phyloP scores from a whole-genome alignment of 768 basidiomycete species.

The Gelatoporia subvermispora region DNA sequence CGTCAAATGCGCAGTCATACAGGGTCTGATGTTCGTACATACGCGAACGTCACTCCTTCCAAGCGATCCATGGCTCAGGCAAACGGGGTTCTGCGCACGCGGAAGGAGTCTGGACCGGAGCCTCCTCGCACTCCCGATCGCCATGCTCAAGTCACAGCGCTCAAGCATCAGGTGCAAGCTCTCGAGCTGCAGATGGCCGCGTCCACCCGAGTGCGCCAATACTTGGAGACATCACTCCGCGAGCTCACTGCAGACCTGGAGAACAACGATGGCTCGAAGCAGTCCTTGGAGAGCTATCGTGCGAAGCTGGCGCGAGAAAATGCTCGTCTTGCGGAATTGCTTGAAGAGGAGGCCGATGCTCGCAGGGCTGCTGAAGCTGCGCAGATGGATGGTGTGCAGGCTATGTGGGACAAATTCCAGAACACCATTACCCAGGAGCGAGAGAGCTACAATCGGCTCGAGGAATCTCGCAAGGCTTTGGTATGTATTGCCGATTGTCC shows the following conservation, averaged over 20 bases:
- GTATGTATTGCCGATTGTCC: slow-evolving; percentile 27
- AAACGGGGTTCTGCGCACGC: slow-evolving; percentile 32
- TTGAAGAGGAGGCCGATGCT: slow-evolving; percentile 61
- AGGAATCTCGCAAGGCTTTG: slow-evolving; percentile 67
- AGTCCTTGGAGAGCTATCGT: slow-evolving; percentile 54
- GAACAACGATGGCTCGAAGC: slow-evolving; percentile 60
- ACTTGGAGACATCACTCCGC: slow-evolving; percentile 54
- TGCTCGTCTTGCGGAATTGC: slow-evolving; percentile 44
- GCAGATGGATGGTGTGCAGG: slow-evolving; percentile 58
- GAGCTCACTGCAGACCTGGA: slow-evolving; percentile 60
- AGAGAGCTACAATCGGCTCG: slow-evolving; percentile 56
- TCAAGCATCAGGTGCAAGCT: slow-evolving; percentile 61
- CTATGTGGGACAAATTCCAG: slow-evolving; percentile 65
- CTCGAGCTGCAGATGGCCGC: slow-evolving; percentile 66
- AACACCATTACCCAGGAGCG: slow-evolving; percentile 54
- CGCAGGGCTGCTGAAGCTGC: slow-evolving; percentile 57
- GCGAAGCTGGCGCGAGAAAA: slow-evolving; percentile 57
- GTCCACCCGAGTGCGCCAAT: slow-evolving; percentile 60
- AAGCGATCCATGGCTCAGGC: slow-evolving; percentile 29
- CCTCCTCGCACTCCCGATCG: slow-evolving; percentile 38
- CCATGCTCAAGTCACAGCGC: slow-evolving; percentile 40
- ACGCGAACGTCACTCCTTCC: slow-evolving; percentile 45
- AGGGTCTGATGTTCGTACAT: slow-evolving; percentile 29
- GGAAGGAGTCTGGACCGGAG: slow-evolving; percentile 32
- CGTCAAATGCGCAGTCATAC: slow-evolving; percentile 13